Percentiles rank a stretch among this genome's conserved stretches.
phyloP scores from a whole-genome alignment of 441 rosid genomes.

The Populus hybrid region DNA sequence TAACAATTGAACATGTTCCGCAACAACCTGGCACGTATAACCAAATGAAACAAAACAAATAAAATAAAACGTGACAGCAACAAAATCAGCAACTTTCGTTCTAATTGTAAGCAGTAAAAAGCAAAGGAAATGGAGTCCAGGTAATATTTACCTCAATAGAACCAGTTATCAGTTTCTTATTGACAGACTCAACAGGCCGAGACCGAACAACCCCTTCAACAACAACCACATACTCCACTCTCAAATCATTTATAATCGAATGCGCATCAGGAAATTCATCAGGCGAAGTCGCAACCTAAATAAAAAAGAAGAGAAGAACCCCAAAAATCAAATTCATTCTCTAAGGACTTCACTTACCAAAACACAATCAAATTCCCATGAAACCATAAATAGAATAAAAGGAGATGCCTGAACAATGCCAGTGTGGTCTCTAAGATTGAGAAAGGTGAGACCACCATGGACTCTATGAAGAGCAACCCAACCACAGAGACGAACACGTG shows the following conservation, averaged over 20 bases:
- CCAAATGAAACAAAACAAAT: background rate
- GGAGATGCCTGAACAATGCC: conserved; percentile 76
- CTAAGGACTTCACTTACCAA: background rate
- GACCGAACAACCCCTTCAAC: conserved; percentile 77
- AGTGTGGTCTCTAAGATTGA: conserved; percentile 93
- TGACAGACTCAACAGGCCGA: conserved; percentile 72
- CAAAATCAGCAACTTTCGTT: background rate
- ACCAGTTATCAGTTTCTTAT: conserved; percentile 92
- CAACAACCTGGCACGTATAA: conserved; percentile 57
- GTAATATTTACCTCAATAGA: conserved; percentile 55
- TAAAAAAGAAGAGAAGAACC: background rate
- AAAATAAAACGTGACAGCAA: background rate
- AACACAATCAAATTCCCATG: background rate
- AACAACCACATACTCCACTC: conserved; percentile 80
- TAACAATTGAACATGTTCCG: conserved; percentile 78
- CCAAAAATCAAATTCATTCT: background rate
- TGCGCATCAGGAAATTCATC: conserved; percentile 85
- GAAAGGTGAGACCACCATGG: conserved; percentile 86
- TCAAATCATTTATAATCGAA: conserved; percentile 59
- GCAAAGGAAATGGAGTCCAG: background rate
- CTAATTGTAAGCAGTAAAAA: background rate
- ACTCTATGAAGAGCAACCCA: conserved; percentile 94
- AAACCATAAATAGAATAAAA: background rate
- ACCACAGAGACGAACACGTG: conserved; percentile 79
- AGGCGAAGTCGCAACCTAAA: conserved; percentile 71